Conservation (phyloP, 2,329 filamentous ascomycete species). For the Thyridium curvatum region DNA sequence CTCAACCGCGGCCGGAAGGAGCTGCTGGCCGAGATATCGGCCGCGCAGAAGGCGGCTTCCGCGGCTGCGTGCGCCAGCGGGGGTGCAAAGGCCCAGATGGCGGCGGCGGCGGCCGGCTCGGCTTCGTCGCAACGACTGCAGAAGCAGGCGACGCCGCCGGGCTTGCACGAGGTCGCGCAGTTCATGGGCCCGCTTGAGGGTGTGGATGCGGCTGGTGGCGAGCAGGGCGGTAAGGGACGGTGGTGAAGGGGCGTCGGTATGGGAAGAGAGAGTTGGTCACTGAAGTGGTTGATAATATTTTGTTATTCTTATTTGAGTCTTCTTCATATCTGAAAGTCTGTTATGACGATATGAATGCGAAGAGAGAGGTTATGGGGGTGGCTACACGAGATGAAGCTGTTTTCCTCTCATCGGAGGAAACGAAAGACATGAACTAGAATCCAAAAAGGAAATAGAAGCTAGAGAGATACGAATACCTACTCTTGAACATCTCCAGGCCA, state of each 20-base stretch:
- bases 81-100: constrained; percentile 3
- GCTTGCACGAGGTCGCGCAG: neutral
- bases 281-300: too few relatives aligned
- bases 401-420: too few relatives aligned
- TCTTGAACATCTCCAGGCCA: neutral
- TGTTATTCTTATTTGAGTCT: too few relatives aligned
- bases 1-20: constrained; percentile 35
- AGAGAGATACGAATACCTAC: neutral
- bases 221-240: too few relatives aligned
- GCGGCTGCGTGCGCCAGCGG: too few relatives aligned
- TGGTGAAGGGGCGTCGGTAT: neutral
- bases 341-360: too few relatives aligned
- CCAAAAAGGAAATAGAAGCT: neutral
- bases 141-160: neutral
- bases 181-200: constrained; percentile 9
- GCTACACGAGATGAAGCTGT: too few relatives aligned
- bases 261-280: too few relatives aligned
- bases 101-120: constrained; percentile 2
- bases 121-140: neutral
- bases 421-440: too few relatives aligned
- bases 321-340: too few relatives aligned
- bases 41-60: constrained; percentile 3
- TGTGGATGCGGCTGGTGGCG: constrained; percentile 3
- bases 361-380: too few relatives aligned
- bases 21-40: constrained; percentile 12